Conservation (phyloP, 495 filamentous ascomycete species). For the Tuber calosporum region DNA sequence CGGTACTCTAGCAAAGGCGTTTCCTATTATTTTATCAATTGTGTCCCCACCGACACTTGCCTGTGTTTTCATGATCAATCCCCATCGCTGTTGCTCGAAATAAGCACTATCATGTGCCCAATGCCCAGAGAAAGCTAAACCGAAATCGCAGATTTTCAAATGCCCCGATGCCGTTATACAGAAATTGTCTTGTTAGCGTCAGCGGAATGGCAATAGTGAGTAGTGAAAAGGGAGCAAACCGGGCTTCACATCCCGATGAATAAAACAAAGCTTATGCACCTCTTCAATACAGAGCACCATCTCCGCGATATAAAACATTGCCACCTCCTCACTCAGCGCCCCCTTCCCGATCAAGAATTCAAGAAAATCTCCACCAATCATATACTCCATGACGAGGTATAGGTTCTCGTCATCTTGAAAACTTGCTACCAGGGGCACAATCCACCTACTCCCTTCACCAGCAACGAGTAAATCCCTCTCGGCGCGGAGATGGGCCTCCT, state of each 20-base stretch:
- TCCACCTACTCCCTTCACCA: constrained; percentile 74
- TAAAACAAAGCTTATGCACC: constrained; percentile 75
- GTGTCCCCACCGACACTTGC: constrained; percentile 68
- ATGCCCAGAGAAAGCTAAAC: constrained; percentile 86
- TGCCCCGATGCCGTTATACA: constrained; percentile 81
- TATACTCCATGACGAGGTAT: constrained; percentile 91
- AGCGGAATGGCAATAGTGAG: not conserved
- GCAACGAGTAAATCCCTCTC: constrained; percentile 87
- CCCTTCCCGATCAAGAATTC: constrained; percentile 75
- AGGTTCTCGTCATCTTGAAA: constrained; percentile 79
- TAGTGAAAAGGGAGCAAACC: constrained; percentile 2
- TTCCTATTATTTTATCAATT: constrained; percentile 56
- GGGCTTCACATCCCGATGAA: constrained; percentile 92
- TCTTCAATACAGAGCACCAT: constrained; percentile 95
- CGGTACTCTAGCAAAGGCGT: constrained; percentile 16
- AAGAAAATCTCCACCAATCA: constrained; percentile 91
- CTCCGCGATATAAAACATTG: constrained; percentile 82
- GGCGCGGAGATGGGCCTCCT: constrained; percentile 85
- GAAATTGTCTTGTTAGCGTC: constrained; percentile 63
- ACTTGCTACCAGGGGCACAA: constrained; percentile 77
- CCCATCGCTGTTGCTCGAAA: constrained; percentile 72
- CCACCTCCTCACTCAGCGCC: constrained; percentile 65
- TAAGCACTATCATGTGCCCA: constrained; percentile 86
- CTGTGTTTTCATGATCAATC: constrained; percentile 64
- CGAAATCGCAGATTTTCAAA: constrained; percentile 92